Conservation (phyloP, 169 alveolate genomes). For the Eimeria necatrix region DNA sequence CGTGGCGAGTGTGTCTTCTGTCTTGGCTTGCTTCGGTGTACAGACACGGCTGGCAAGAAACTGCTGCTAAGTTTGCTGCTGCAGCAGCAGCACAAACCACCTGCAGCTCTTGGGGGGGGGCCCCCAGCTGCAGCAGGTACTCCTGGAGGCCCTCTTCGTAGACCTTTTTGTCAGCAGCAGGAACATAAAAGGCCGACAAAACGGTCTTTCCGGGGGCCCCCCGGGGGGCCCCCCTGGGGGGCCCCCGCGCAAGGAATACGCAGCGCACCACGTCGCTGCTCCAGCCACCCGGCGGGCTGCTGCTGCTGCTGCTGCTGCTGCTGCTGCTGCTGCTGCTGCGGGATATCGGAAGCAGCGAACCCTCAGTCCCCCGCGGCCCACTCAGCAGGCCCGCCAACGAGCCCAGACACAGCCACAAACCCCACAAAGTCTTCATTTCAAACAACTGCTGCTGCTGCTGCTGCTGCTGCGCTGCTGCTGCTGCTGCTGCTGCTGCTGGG, state of each 20-base stretch:
- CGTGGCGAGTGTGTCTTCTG: conserved; percentile 61
- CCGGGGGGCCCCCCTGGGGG: too few species aligned
- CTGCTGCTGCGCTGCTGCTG: too few species aligned
- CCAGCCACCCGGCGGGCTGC: too few species aligned
- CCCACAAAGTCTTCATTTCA: too few species aligned
- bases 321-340: background rate
- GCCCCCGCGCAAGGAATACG: background rate
- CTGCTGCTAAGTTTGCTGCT: background rate
- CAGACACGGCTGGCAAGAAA: conserved; percentile 53
- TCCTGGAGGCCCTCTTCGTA: conserved; percentile 63
- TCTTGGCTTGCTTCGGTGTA: conserved; percentile 57
- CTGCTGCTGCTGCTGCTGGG: too few species aligned
- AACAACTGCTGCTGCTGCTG: too few species aligned
- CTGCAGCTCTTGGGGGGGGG: background rate
- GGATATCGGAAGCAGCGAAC: background rate
- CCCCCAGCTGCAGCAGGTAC: conserved; percentile 38
- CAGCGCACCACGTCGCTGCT: conserved; percentile 44
- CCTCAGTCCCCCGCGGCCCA: background rate
- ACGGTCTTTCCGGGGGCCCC: conserved; percentile 26
- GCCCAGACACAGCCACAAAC: background rate
- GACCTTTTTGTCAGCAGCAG: background rate
- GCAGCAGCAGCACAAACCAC: conserved; percentile 17
- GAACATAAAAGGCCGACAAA: conserved; percentile 56
- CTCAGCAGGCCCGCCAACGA: background rate
- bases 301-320: conserved; percentile 3